Base-by-base conservation (phyloP, 208 protist species). In the Trypanosoma scelopori region DNA sequence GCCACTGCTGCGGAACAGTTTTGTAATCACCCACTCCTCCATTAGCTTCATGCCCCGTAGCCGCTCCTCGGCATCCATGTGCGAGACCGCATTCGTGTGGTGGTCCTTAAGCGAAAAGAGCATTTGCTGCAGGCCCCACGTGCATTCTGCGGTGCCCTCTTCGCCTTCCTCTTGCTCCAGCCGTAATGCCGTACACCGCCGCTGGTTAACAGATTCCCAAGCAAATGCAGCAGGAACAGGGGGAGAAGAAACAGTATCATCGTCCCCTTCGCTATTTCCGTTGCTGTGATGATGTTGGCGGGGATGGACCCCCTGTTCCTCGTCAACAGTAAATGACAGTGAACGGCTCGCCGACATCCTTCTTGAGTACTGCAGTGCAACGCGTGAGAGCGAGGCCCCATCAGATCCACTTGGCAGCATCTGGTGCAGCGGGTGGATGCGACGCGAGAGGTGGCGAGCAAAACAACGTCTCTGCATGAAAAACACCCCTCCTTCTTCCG, bases 101-200 rank as follows among this genome's bases (percentile, higher is more conserved):
- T 66, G 52, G 42, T 87, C 78, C 25, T 48, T 62, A 9, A 85
- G 22, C 23, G 58, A 69, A 55, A 91, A 91, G 7, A 91, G 63
- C 45, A 76, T 77, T 30, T 72, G 50, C 3, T 32, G 9, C 12
- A 76, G 30, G n/a, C 55, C 48, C 67, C 57, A 76, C 22, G 13
- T 9, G 43, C 35, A 37, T 2, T 12, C 3, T 2, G 28, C 13
- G 32, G n/a, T 20, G 23, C n/a, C 16, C n/a, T 9, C 22, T 30
- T 58, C 22, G 6, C 11, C 13, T 23, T 22, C 47, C 6, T 43
- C n/a, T 7, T 45, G 5, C 3, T 32, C 30, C 25, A 22, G 3
- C 0, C 15, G 35, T 30, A 39, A 30, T 48, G 28, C 28, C 56
- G 4, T 27, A 28, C 0, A 42, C 16, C 1, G 30, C 7, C 16